Conservation (phyloP, 2,329 filamentous ascomycete species). For the Clonostachys rhizophaga region DNA sequence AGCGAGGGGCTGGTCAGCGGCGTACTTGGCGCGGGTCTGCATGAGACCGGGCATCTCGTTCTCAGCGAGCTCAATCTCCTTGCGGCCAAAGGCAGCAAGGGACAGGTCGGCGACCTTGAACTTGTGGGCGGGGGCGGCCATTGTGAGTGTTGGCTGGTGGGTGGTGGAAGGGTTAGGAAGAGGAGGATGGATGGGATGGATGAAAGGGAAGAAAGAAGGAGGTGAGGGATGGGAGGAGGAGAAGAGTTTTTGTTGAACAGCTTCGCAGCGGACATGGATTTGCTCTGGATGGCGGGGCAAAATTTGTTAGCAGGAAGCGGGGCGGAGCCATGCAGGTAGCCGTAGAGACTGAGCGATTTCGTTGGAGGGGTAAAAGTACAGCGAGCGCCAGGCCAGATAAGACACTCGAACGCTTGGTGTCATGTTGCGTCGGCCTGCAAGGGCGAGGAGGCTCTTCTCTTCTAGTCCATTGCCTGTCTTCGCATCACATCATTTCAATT, state of each 20-base stretch:
- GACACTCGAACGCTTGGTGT: no score
- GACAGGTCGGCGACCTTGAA: conserved; percentile 99
- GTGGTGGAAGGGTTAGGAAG: conserved; percentile 3
- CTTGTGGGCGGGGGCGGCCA: conserved; percentile 80
- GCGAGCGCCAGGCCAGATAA: no score
- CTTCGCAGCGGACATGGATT: conserved; percentile 3
- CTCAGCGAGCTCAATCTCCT: conserved; percentile 98
- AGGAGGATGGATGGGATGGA: conserved; percentile 6
- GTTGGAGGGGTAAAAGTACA: no score
- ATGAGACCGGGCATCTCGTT: conserved; percentile 98
- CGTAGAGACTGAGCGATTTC: no score
- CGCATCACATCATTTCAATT: no score
- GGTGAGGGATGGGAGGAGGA: conserved; percentile 13
- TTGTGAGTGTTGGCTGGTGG: conserved; percentile 23
- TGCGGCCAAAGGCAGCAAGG: conserved; percentile 96
- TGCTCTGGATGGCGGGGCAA: not conserved
- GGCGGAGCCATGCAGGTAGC: no score
- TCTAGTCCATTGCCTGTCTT: no score
- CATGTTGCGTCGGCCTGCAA: no score
- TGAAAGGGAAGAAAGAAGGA: conserved; percentile 11
- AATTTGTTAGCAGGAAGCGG: no score
- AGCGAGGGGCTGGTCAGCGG: conserved; percentile 84
- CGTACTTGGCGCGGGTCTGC: conserved; percentile 90
- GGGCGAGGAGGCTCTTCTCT: no score
- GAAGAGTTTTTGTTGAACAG: conserved; percentile 2